These are phyloP conservation scores for Conticribra weissflogii DNA, from an alignment of 108 stramenopile species.

Conservation along the genomic window DNA sequence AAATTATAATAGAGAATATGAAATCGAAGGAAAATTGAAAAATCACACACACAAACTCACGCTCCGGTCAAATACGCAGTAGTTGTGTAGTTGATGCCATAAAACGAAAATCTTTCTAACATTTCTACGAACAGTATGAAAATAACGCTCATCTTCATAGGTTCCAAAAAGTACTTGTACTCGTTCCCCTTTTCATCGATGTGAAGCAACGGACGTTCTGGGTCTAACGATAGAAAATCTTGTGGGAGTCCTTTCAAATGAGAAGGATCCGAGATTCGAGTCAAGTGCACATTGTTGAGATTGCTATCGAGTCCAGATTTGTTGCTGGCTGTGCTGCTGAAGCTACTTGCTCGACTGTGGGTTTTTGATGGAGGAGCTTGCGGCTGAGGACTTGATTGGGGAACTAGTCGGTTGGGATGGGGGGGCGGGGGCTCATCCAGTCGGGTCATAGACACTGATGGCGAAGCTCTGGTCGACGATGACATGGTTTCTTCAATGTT, in stretches of 20 bases:
- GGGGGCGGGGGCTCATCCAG: conserved; percentile 26
- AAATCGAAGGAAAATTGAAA: conserved; percentile 5
- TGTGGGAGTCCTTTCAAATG: conserved; percentile 26
- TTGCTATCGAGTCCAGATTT: background rate
- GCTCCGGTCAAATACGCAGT: conserved; percentile 82
- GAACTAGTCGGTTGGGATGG: conserved; percentile 23
- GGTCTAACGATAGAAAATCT: conserved; percentile 15
- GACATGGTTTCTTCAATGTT: background rate
- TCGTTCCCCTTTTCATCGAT: conserved; percentile 58
- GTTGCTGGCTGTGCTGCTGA: conserved; percentile 2
- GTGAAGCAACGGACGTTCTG: conserved; percentile 55
- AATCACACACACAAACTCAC: conserved; percentile 14
- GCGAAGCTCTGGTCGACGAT: background rate
- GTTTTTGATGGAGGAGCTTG: background rate
- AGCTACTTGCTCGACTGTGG: conserved; percentile 3
- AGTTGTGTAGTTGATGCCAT: conserved; percentile 85
- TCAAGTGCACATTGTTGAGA: conserved; percentile 21
- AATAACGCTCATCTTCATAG: conserved; percentile 72
- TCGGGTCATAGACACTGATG: background rate
- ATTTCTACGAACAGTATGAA: conserved; percentile 83
- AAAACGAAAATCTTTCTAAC: conserved; percentile 84
- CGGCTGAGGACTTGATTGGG: conserved; percentile 4
- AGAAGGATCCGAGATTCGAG: conserved; percentile 26
- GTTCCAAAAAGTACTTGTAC: conserved; percentile 61
- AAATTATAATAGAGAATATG: background rate